These are phyloP conservation scores for Tetrapisispora phaffii DNA, from an alignment of 805 yeast species.

Conservation along the genomic window DNA sequence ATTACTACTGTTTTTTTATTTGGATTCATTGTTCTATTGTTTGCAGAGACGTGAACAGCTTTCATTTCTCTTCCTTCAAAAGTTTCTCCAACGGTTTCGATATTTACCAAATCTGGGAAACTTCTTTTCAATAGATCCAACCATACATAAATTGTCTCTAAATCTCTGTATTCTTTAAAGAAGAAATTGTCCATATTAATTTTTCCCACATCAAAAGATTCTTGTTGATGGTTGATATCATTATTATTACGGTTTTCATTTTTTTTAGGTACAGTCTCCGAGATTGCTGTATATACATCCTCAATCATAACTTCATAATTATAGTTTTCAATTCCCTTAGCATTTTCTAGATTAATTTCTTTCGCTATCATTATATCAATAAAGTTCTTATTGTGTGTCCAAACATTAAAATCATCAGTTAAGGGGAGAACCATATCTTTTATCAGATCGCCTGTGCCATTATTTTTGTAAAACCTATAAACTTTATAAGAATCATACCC, in stretches of 20 bases:
- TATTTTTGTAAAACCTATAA: conserved; percentile 14
- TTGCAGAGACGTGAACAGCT: conserved; percentile 53
- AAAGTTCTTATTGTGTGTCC: conserved; percentile 42
- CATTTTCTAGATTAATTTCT: conserved; percentile 9
- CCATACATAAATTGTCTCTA: conserved; percentile 66
- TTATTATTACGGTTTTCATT: not conserved
- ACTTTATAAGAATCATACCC: conserved; percentile 19
- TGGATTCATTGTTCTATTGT: conserved; percentile 30
- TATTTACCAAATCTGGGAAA: conserved; percentile 51
- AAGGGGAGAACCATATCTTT: conserved; percentile 7
- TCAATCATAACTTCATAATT: conserved; percentile 14
- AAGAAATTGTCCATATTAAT: conserved; percentile 39
- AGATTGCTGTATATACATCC: conserved; percentile 45
- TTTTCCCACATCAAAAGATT: not conserved
- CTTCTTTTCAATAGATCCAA: conserved; percentile 48
- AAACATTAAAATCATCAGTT: conserved; percentile 29
- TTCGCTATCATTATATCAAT: conserved; percentile 36
- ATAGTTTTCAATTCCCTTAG: conserved; percentile 35
- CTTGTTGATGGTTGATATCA: not conserved
- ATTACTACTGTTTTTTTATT: conserved; percentile 59
- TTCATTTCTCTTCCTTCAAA: conserved; percentile 63
- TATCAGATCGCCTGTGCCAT: conserved; percentile 5
- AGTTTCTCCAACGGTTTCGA: conserved; percentile 67
- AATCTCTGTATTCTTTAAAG: conserved; percentile 59
- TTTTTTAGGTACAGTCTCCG: conserved; percentile 46